Base-by-base conservation (phyloP, 768 basidiomycete genomes). In the Phanerochaete sordida region DNA sequence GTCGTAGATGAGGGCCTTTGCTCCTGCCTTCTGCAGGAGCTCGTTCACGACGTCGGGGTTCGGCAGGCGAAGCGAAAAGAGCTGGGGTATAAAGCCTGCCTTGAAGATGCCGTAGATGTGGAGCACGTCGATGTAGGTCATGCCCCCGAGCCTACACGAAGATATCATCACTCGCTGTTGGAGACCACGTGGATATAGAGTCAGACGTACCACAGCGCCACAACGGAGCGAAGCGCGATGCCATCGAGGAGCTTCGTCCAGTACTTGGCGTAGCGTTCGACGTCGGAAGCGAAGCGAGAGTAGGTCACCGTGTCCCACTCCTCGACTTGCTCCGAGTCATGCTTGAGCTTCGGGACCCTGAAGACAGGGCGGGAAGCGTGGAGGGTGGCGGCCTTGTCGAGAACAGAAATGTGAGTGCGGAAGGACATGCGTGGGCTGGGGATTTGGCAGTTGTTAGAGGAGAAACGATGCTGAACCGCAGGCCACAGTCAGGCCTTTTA, bases 51-150 rank as follows among this genome's bases (percentile, higher is more conserved):
- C 83, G 23, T 76, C 76, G 35, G 87, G 84, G 66, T 83, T 88
- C 15, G 89, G 86, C 27, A 91, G 79, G 21, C 86, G 81, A 60
- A 90, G 76, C 70, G 87, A 88, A 77, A 90, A 87, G 15, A 91
- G 72, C 63, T 90, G 88, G 6, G 89, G 88, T 62, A 88, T 75
- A 69, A 83, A 89, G 3, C 87, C 87, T 2, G 88, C 88, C 67
- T 87, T 79, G 8, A 86, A 86, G 57, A 91, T 73, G 47, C 85
- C 87, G 69, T 88, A 89, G 63, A 90, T 84, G 62, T 87, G 84
- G 43, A 91, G 74, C 35, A 86, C 81, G 69, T 91, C 88, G 45
- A 74, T 69, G 68, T 90, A 90, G 11, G 82, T 78, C 74, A 87
- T 85, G 6, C 88, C 89, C 33, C 83, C 77, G 39, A 90, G 75